Evolutionary conservation across 495 filamentous ascomycete species (phyloP), one percentile per base, ranked within the genome.

Genomic region (Margaritispora aquatica): DNA sequence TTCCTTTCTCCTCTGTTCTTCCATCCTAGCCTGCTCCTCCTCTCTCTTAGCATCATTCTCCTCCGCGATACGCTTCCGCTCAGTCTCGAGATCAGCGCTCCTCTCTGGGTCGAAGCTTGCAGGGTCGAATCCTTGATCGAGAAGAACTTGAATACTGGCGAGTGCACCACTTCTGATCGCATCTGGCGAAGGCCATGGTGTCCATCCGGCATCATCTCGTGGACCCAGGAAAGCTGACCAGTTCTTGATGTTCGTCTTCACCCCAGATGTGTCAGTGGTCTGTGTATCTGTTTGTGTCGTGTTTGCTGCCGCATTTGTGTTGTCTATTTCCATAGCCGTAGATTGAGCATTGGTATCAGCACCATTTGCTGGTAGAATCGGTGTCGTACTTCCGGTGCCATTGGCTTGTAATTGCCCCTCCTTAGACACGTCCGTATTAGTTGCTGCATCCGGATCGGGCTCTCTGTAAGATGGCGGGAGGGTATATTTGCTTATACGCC

Each of bases 401-500:
- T 66, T 61, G 13, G 58, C 26, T 41, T 63, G 60, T 2, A 55
- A 41, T 21, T 58, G 51, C n/a, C 22, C 26, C 2, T 68, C 66
- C 1, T 69, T 68, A 10, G 66, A 63, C 26, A 36, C 55, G 4
- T 38, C 62, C 48, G 60, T 64, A 13, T 66, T 63, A 13, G 65
- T 61, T 1, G 58, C 52, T 13, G 67, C 60, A 20, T 59, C 47
- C 19, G 49, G 26, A 21, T 65, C 70, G 29, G 51, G 22, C 20
- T 67, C 58, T 50, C 66, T 46, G 54, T 65, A 84, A 4, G 82
- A 80, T 0, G 83, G 83, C 0, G 89, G 89, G 9, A 86, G 74
- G 0, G 89, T 91, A 61, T 82, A 89, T 67, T 80, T 83, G 56
- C 80, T 84, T 60, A 92, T 90, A 61, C 80, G 79, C n/a, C 83